Conservation (phyloP, 768 basidiomycete species). For the Punctularia strigosozonata region DNA sequence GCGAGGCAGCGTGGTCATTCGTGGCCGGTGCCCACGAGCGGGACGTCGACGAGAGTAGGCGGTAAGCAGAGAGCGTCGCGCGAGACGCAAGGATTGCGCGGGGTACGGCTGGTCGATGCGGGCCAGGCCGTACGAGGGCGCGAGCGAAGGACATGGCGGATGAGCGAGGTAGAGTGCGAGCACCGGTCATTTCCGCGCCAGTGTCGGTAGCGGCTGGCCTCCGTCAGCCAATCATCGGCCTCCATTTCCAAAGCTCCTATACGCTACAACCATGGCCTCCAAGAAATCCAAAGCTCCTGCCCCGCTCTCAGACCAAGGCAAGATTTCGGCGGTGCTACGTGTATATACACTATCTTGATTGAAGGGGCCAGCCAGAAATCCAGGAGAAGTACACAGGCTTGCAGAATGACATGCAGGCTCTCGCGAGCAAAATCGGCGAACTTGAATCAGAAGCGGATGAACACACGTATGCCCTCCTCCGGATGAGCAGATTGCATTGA, state of each 20-base stretch:
- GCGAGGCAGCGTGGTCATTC: slow-evolving; percentile 4
- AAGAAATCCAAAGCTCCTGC: slow-evolving; percentile 50
- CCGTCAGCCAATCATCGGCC: slow-evolving; percentile 33
- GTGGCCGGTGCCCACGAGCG: slow-evolving; percentile 13
- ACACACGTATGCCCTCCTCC: slow-evolving; percentile 53
- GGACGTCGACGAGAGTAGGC: slow-evolving; percentile 35
- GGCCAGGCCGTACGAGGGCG: slow-evolving; percentile 35
- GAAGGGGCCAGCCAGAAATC: slow-evolving; percentile 57
- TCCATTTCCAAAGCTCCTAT: too few species aligned
- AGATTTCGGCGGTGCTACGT: slow-evolving; percentile 12
- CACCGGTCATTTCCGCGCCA: slow-evolving; percentile 4
- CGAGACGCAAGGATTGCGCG: slow-evolving; percentile 12
- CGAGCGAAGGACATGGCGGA: slow-evolving; percentile 47
- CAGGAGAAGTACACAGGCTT: slow-evolving; percentile 72
- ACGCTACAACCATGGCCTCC: slow-evolving; percentile 38
- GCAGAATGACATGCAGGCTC: slow-evolving; percentile 82
- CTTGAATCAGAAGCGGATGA: slow-evolving; percentile 94
- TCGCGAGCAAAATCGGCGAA: slow-evolving; percentile 92
- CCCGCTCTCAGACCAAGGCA: slow-evolving; percentile 64
- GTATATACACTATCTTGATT: slow-evolving; percentile 4
- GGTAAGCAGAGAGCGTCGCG: slow-evolving; percentile 30
- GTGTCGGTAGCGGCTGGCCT: slow-evolving; percentile 14
- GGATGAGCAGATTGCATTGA: not conserved
- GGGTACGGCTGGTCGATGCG: slow-evolving; percentile 31
- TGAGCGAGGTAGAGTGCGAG: too few species aligned